Base-by-base conservation (phyloP, 1,139 yeast genomes). In the Suhomyces bribrorum region DNA sequence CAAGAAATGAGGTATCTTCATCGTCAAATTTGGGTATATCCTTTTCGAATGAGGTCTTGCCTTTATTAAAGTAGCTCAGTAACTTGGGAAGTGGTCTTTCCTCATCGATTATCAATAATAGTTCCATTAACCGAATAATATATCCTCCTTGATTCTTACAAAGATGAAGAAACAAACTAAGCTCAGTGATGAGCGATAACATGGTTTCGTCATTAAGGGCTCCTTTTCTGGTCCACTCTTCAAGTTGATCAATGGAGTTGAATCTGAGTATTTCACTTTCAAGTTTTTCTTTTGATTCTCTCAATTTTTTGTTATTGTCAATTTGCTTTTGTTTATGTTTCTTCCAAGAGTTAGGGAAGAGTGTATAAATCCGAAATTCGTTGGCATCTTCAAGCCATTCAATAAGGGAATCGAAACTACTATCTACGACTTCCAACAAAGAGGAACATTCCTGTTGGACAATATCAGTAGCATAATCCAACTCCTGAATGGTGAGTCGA, bases 321-420 rank as follows among this genome's bases (percentile, higher is more conserved):
- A 46, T 32, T 35, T 58, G 66, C n/a, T 39, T 43, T 13, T 36
- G 34, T 7, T 24, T 33, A 41, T 57, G 59, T 4, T 27, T 31
- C 1, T 39, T 31, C 32, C 46, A 40, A 12, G 34, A 20, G 1
- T 48, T 41, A 2, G 61, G 61, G 15, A 55, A 37, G 4, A 50
- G 27, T 2, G 62, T 32, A 40, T 56, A 60, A 11, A 48, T 26
- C 31, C 72, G 47, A 43, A 53, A 66, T 2, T 51, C 47, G 41
- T 66, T 66, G 3, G 72, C 69, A 29, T 57, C 55, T 5, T 37
- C 41, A 2, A 66, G 28, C 73, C 73, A 66, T 12, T 49, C 46
- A 11, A 48, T 37, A 1, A 57, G 37, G 0, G 48, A 46, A 2
- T 30, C 53, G 7, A 64, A 31, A 1, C 57, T 62, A 1, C 29